Conservation (phyloP, 2,329 filamentous ascomycete species). For the Botrytis fragariae region DNA sequence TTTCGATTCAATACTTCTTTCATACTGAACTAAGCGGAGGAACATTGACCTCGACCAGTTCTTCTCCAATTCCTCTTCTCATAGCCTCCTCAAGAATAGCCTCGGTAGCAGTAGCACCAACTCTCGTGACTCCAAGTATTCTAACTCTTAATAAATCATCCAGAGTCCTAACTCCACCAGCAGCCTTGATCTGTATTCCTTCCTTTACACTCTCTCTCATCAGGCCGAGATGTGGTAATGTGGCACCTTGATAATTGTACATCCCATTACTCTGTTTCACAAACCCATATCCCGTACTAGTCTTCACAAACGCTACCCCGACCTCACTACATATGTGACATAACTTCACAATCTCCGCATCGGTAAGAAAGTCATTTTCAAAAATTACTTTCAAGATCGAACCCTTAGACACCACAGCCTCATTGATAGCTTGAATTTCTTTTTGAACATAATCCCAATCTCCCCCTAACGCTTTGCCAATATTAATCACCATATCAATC, state of each 20-base stretch:
- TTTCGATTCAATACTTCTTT: not conserved
- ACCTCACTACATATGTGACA: conserved; percentile 54
- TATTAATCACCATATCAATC: conserved; percentile 61
- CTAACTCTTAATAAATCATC: conserved; percentile 56
- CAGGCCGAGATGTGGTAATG: conserved; percentile 49
- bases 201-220: conserved; percentile 49
- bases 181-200: conserved; percentile 55
- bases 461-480: conserved; percentile 55
- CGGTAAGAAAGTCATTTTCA: conserved; percentile 55
- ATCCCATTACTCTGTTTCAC: conserved; percentile 52
- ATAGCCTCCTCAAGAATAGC: conserved; percentile 55
- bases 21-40: not conserved
- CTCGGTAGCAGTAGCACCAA: conserved; percentile 55
- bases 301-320: conserved; percentile 58
- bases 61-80: conserved; percentile 45
- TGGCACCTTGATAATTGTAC: conserved; percentile 55
- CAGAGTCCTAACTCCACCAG: conserved; percentile 55
- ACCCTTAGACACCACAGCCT: conserved; percentile 44
- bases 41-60: conserved; percentile 26
- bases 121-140: conserved; percentile 52
- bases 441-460: conserved; percentile 56
- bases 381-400: conserved; percentile 60
- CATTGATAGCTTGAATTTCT: conserved; percentile 53
- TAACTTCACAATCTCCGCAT: conserved; percentile 50
- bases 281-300: conserved; percentile 59